phyloP scores from a whole-genome alignment of 2,329 filamentous ascomycete genomes.

The Colletotrichum sp. region DNA sequence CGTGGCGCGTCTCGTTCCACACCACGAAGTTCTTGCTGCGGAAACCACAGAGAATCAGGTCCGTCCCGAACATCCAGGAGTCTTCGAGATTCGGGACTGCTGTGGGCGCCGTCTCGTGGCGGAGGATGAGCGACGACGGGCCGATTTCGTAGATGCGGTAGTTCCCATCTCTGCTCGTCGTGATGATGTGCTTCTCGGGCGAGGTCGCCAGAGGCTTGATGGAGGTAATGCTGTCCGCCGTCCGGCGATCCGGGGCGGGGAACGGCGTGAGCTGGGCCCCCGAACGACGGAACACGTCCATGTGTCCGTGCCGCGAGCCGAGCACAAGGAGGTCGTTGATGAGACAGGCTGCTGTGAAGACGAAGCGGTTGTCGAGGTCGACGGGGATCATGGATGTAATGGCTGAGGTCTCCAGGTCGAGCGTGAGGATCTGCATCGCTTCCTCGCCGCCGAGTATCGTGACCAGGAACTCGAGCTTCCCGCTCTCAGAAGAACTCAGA shows the following conservation, averaged over 20 bases:
- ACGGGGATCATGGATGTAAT: slow-evolving; percentile 34
- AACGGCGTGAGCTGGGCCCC: slow-evolving; percentile 32
- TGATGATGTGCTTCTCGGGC: slow-evolving; percentile 61
- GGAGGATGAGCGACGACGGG: slow-evolving; percentile 55
- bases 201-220: slow-evolving; percentile 54
- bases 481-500: slow-evolving; percentile 26
- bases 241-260: slow-evolving; percentile 43
- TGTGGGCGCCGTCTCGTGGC: slow-evolving; percentile 73
- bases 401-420: slow-evolving; percentile 35
- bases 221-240: slow-evolving; percentile 70
- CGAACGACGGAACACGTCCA: slow-evolving; percentile 41
- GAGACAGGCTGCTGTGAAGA: slow-evolving; percentile 51
- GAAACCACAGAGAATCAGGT: slow-evolving; percentile 82
- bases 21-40: slow-evolving; percentile 79
- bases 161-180: slow-evolving; percentile 78
- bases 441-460: slow-evolving; percentile 50
- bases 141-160: slow-evolving; percentile 67
- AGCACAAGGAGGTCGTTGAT: slow-evolving; percentile 50
- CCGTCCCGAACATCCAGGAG: slow-evolving; percentile 60
- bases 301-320: slow-evolving; percentile 57
- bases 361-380: slow-evolving; percentile 52
- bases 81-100: slow-evolving; percentile 81
- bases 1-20: slow-evolving; percentile 76
- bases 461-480: slow-evolving; percentile 42
- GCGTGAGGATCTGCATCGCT: slow-evolving; percentile 44